Base-by-base conservation (phyloP, 768 basidiomycete species). In the Suillus brevipes region DNA sequence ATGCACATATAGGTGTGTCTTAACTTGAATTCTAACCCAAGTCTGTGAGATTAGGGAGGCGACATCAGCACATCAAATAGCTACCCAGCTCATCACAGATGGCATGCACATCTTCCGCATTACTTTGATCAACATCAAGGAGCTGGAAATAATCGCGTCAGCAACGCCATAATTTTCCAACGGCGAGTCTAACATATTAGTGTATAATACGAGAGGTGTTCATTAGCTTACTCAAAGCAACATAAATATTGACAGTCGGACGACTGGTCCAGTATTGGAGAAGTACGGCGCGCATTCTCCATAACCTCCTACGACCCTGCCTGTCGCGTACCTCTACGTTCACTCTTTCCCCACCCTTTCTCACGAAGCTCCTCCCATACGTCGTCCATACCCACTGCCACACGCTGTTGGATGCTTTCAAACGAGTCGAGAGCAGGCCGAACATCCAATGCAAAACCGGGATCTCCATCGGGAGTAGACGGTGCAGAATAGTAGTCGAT, bases 401-500 rank as follows among this genome's bases (percentile, higher is more conserved):
- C 85, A 53, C 95, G 82, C 71, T 91, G 85, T 73, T 85, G 88
- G 61, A 95, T 70, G 71, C 93, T 94, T 25, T 83, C 84, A 38
- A 94, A 81, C 71, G 84, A 91, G 78, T 99, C 97, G 61, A 99
- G 78, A 0, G 97, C 97, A 0, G 97, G 97, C 18, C 97, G 88
- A 12, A 99, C 97, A 74, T 99, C 97, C 34, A 99, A 84, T 9
- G 90, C 90, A 78, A 99, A 99, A 7, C 96, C 95, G 20, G 97
- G 97, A 53, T 91, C 92, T 9, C 97, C 97, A 69, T 97, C 91
- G 9, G 87, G 83, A 63, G 96, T 89, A 3, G 91, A 87, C 1
- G 96, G 94, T 0, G 94, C 95, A 56, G 93, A 92, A 78, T 99
- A 99, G 79, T 99, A 99, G 81, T 99, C 97, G 71, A 99, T 99